These are phyloP conservation scores for Funneliformis mosseae DNA, from an alignment of 192 early-diverging fungal species.

Conservation along the genomic window DNA sequence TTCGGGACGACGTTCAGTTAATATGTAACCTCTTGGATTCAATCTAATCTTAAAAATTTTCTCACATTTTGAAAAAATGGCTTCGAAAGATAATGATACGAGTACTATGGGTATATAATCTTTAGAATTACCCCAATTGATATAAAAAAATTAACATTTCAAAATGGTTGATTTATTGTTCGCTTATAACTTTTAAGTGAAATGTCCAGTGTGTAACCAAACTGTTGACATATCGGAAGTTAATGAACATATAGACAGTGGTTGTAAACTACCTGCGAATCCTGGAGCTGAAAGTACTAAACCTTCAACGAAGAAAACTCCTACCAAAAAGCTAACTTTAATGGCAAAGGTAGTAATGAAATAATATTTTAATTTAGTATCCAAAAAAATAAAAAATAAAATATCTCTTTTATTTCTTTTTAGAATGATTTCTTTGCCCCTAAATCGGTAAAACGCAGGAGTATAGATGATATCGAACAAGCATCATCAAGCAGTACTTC, in stretches of 20 bases:
- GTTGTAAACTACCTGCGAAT: background rate
- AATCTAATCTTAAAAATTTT: too few species aligned
- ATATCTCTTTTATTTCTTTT: background rate
- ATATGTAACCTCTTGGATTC: too few species aligned
- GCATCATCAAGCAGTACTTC: background rate
- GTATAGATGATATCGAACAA: too few species aligned
- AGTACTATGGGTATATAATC: background rate
- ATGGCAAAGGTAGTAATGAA: background rate
- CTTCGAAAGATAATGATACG: background rate
- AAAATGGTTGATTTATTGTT: background rate
- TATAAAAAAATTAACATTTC: background rate
- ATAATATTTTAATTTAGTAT: background rate
- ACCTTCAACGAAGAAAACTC: background rate
- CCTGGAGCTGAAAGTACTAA: background rate
- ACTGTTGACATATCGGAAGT: background rate
- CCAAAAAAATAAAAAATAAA: background rate
- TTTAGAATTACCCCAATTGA: background rate
- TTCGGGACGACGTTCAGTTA: too few species aligned
- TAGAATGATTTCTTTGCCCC: slow-evolving; percentile 5
- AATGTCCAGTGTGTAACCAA: background rate
- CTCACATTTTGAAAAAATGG: background rate
- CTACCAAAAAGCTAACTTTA: background rate
- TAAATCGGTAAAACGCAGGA: background rate
- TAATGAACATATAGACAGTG: slow-evolving; percentile 2
- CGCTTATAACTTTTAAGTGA: background rate